These are phyloP conservation scores for Cucurbita pepo DNA, from an alignment of 306 rosid species.

Conservation along the genomic window DNA sequence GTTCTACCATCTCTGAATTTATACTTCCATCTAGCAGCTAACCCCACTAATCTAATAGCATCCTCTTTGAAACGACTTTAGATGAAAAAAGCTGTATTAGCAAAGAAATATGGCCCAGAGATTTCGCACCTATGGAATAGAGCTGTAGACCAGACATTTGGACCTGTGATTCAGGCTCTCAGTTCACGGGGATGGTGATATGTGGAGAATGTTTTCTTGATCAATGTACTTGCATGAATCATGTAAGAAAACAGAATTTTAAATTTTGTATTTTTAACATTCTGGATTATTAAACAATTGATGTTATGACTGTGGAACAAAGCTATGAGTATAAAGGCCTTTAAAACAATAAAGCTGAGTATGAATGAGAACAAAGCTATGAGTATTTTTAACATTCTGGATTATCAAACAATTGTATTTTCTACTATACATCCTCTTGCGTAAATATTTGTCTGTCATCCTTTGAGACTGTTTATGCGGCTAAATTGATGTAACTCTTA, in stretches of 20 bases:
- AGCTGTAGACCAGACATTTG: conserved; percentile 56
- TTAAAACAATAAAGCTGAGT: neutral
- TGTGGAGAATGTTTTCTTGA: neutral
- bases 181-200: conserved; percentile 82
- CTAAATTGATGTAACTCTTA: no score
- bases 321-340: neutral
- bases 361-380: no score
- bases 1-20: neutral
- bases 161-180: conserved; percentile 56
- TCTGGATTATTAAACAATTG: neutral
- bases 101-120: conserved; percentile 48
- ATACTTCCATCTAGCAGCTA: neutral
- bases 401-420: neutral
- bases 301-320: neutral
- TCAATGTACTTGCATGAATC: neutral
- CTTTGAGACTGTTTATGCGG: no score
- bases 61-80: conserved; percentile 14
- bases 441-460: no score
- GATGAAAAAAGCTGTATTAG: conserved; percentile 50
- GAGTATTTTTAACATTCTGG: neutral
- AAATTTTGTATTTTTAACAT: neutral
- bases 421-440: no score
- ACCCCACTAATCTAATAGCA: neutral
- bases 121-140: conserved; percentile 69
- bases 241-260: neutral